Evolutionary conservation across 2,329 filamentous ascomycete species (phyloP), one percentile per base, ranked within the genome.

Genomic region (Neopestalotiopsis rosae): DNA sequence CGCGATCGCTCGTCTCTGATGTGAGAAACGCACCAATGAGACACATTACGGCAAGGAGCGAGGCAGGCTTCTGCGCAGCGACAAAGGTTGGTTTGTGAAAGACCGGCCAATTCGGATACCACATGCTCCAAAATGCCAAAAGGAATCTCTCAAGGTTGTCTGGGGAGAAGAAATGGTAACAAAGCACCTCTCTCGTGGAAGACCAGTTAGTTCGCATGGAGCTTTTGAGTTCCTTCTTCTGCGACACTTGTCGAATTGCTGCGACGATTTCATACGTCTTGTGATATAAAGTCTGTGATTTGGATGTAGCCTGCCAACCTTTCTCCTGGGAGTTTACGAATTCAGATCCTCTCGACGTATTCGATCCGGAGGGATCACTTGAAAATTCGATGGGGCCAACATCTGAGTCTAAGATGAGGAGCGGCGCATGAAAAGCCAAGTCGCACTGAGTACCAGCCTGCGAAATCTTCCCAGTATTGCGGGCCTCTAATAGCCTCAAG

Each of bases 101-200:
- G 10, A 77, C 76, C 1, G 75, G 76, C 42, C 76, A 76, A 61
- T 75, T 75, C 4, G 76, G 76, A 42, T 78, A 76, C 76, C 76
- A 78, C 4, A 72, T 59, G 2, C 71, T 71, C 76, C 76, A 77
- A 67, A 76, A 78, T n/a, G 73, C 71, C 13, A 71, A 71, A 5
- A 78, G 63, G 40, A 74, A 75, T 49, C 71, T 72, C 17, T 70
- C 68, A 6, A 76, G 71, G 17, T 73, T 74, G 2, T 10, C 17
- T 4, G 76, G 71, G 0, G 71, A 70, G 45, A 77, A 77, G 57
- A 77, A 74, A 1, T 32, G 65, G 32, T 49, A 61, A 5, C 65
- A 66, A 20, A 61, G 45, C 17, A 34, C 30, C 45, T 61, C 42
- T 17, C 20, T 66, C 14, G 65, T 40, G 10, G 42, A 6, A 30